Percentiles rank a stretch among this genome's conserved stretches.
Conservation (phyloP, 805 yeast genomes). For the Wickerhamiella galacta region DNA sequence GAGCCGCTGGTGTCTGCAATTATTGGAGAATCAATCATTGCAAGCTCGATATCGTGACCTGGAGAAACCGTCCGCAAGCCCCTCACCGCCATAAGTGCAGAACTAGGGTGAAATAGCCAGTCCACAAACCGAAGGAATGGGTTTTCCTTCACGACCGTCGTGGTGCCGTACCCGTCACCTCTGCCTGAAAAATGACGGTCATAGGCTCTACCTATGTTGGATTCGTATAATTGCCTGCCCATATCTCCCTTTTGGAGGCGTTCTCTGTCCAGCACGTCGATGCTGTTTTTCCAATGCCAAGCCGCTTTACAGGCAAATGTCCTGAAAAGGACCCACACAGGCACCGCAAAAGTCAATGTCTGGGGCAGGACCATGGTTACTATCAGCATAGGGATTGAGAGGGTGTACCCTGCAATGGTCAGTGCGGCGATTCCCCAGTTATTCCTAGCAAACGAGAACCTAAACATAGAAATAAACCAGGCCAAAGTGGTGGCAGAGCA, state of each 20-base stretch:
- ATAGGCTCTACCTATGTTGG: not conserved
- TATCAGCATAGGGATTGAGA: not conserved
- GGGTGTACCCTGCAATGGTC: not conserved
- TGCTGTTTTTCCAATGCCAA: not conserved
- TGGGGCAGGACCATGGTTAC: not conserved
- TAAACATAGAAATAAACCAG: too few species aligned
- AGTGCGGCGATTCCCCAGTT: not conserved
- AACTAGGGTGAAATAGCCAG: too few species aligned
- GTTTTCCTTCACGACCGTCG: not conserved
- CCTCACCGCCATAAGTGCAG: too few species aligned
- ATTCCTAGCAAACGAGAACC: too few species aligned
- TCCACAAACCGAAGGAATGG: not conserved
- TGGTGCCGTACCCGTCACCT: not conserved
- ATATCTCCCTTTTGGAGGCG: not conserved
- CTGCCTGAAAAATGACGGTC: not conserved
- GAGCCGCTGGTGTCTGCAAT: too few species aligned
- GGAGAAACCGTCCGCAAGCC: too few species aligned
- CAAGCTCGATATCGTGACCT: too few species aligned
- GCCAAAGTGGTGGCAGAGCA: too few species aligned
- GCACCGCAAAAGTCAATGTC: not conserved
- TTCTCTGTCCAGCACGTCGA: not conserved
- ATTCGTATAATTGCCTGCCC: not conserved
- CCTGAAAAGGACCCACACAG: not conserved
- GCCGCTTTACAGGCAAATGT: not conserved
- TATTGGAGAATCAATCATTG: too few species aligned